Evolutionary conservation across 1,139 yeast species (phyloP), one percentile per base, ranked within the genome.

Genomic region (Tardiomyces depauwii): DNA sequence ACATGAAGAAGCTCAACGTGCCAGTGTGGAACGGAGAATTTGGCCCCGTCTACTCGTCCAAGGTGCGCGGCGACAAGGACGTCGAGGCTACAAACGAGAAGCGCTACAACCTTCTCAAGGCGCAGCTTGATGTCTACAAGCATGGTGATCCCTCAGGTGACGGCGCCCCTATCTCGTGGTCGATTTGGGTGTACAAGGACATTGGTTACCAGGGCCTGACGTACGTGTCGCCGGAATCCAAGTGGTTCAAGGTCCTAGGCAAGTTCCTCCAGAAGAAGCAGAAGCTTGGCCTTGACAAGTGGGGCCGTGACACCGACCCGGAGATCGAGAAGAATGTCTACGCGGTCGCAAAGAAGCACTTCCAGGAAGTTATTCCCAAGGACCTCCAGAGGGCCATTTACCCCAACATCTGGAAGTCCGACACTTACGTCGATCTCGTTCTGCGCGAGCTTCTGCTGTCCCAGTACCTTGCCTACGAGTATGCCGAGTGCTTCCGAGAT

Each of bases 21-120:
- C 75, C 76, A 2, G 74, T 71, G n/a, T 72, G 76, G 76, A 71
- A 71, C 52, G 76, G 76, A 16, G 76, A 72, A 55, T 72, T 70
- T 52, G 76, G 76, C 18, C 76, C 76, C 2, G 76, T 72, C 19
- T 72, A 71, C 53, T 70, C 73, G 11, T 62, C 70, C 11, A 60
- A 64, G 42, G 63, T 57, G 27, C 64, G 75, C 49, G 74, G 73
- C 19, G 72, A 70, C 51, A 47, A 50, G 5, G 58, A 70, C 49
- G 62, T 65, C 5, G 71, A 64, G 12, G 55, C 50, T 23, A 67
- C 64, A 47, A 72, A 72, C 53, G 53, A 47, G 14, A 63, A 66
- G 18, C 62, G 76, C 40, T 71, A 67, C 56, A 55, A 63, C 23
- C 65, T 71, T 30, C 64, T 71, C 53, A 62, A 63, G 46, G 74